These are phyloP conservation scores for Vigna unguiculata DNA, from an alignment of 306 rosid genomes.

Conservation along the genomic window DNA sequence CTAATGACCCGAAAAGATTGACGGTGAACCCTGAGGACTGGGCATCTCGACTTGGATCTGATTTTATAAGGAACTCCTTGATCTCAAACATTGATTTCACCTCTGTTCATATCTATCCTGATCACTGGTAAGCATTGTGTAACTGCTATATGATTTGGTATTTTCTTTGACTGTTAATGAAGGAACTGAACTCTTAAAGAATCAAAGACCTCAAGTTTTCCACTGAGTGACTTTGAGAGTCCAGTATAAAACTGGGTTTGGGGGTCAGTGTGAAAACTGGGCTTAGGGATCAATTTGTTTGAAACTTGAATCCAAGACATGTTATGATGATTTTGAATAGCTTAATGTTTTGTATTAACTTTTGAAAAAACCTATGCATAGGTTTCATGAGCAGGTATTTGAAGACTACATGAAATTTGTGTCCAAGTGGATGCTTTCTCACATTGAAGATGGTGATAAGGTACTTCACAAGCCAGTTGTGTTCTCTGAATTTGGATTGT, in stretches of 20 bases:
- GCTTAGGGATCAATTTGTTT: too few species aligned
- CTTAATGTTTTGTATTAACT: not conserved
- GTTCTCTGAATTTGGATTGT: conserved; percentile 91
- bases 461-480: conserved; percentile 80
- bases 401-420: conserved; percentile 74
- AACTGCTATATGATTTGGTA: conserved; percentile 23
- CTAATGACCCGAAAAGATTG: conserved; percentile 69
- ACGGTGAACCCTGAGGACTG: conserved; percentile 85
- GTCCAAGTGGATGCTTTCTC: conserved; percentile 91
- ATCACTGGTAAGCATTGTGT: conserved; percentile 81
- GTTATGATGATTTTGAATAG: conserved; percentile 9
- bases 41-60: conserved; percentile 96
- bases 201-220: conserved; percentile 8
- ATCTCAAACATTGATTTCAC: conserved; percentile 77
- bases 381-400: conserved; percentile 68
- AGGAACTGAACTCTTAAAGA: not conserved
- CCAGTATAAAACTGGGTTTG: too few species aligned
- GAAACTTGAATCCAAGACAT: conserved; percentile 13
- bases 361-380: conserved; percentile 28
- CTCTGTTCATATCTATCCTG: conserved; percentile 96
- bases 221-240: too few species aligned
- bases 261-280: too few species aligned
- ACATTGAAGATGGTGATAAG: conserved; percentile 89
- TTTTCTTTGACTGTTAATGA: not conserved
- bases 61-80: conserved; percentile 86